Percentiles rank a stretch among this genome's conserved stretches.
These are phyloP conservation scores for Geranium incanum DNA, from an alignment of 441 rosid genomes.

Conservation along the genomic window DNA sequence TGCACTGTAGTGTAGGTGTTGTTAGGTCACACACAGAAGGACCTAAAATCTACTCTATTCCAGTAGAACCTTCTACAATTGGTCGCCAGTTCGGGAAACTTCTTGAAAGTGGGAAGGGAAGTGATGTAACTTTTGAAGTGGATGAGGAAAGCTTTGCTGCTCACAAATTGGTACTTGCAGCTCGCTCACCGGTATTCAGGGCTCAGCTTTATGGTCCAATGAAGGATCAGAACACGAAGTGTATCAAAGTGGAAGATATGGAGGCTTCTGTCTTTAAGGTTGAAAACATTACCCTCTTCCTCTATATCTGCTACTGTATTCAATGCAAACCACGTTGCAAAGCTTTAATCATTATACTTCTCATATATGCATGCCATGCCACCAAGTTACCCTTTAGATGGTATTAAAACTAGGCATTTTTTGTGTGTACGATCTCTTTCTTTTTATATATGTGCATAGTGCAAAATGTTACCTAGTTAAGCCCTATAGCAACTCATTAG, in stretches of 20 bases:
- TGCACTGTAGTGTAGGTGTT: conserved; percentile 84
- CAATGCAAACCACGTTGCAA: not conserved
- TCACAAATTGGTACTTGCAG: conserved; percentile 88
- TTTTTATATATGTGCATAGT: no score
- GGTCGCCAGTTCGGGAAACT: conserved; percentile 72
- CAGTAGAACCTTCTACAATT: conserved; percentile 63
- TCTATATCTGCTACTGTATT: not conserved
- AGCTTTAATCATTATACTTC: not conserved
- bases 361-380: not conserved
- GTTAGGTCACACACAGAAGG: conserved; percentile 90
- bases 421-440: no score
- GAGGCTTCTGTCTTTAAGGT: conserved; percentile 88
- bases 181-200: conserved; percentile 90
- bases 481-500: no score
- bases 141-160: conserved; percentile 70
- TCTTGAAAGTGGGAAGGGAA: conserved; percentile 62
- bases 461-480: no score
- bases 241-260: conserved; percentile 73
- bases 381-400: no score
- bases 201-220: conserved; percentile 98
- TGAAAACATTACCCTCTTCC: not conserved
- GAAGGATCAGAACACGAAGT: conserved; percentile 62
- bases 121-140: conserved; percentile 73
- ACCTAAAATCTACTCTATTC: conserved; percentile 62
- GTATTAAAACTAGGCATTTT: no score